These are phyloP conservation scores for Pyrenophora seminiperda DNA, from an alignment of 2,329 filamentous ascomycete species.

Conservation along the genomic window DNA sequence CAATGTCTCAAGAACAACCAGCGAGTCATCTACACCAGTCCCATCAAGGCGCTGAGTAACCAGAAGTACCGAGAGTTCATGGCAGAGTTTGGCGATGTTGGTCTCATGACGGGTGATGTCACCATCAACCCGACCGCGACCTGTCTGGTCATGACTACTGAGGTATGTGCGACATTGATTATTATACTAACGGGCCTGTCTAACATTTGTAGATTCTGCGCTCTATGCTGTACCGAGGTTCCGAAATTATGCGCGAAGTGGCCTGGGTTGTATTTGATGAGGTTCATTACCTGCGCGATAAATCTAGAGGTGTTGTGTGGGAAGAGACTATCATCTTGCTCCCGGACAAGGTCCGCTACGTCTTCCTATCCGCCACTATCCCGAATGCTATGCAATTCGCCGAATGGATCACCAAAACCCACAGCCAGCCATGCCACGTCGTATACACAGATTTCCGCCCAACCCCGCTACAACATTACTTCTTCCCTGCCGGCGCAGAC, in stretches of 20 bases:
- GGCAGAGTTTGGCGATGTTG: conserved; percentile 93
- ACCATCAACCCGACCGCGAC: conserved; percentile 99
- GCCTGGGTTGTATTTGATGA: conserved; percentile 99
- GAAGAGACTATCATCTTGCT: conserved; percentile 98
- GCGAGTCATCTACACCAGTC: conserved; percentile 98
- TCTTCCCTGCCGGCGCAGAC: conserved; percentile 90
- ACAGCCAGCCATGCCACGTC: conserved; percentile 96
- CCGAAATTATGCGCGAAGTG: conserved; percentile 99
- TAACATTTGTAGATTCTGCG: conserved; percentile 74
- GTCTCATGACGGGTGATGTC: conserved; percentile 98
- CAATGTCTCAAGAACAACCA: conserved; percentile 98
- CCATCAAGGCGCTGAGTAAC: conserved; percentile 98
- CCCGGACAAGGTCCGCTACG: conserved; percentile 97
- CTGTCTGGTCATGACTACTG: conserved; percentile 98
- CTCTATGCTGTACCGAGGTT: conserved; percentile 97
- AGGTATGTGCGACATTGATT: conserved; percentile 51
- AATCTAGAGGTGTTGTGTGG: conserved; percentile 93
- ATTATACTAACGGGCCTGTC: neutral
- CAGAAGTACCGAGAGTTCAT: conserved; percentile 98
- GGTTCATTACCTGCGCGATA: conserved; percentile 98
- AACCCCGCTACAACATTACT: conserved; percentile 95
- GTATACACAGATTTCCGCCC: conserved; percentile 99
- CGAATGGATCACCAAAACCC: conserved; percentile 98
- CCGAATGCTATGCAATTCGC: conserved; percentile 99
- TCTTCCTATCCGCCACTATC: conserved; percentile 97